These are phyloP conservation scores for Lepiota venenata DNA, from an alignment of 768 basidiomycete genomes.

Conservation along the genomic window DNA sequence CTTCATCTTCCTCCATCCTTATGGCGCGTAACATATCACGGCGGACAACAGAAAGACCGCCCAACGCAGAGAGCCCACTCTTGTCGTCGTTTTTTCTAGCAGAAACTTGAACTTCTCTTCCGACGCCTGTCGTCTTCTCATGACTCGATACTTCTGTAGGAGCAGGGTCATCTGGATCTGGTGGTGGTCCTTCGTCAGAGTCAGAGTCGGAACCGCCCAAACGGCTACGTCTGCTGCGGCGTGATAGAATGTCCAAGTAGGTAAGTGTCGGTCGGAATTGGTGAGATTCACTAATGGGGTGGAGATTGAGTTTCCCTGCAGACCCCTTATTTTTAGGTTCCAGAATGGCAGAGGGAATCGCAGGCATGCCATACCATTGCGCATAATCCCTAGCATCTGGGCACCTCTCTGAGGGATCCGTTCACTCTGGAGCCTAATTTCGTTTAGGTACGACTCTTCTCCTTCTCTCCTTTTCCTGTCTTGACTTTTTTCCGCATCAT, in stretches of 20 bases:
- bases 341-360: neutral
- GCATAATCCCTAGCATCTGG: conserved; percentile 76
- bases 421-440: conserved; percentile 74
- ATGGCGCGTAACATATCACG: conserved; percentile 78
- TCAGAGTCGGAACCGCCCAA: conserved; percentile 62
- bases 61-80: conserved; percentile 42
- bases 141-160: conserved; percentile 47
- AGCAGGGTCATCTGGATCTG: conserved; percentile 70
- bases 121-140: conserved; percentile 56
- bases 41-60: conserved; percentile 65
- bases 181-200: conserved; percentile 75
- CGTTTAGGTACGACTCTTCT: conserved; percentile 60
- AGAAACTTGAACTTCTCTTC: conserved; percentile 75
- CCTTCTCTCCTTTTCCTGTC: conserved; percentile 46
- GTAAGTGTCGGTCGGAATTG: conserved; percentile 82
- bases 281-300: conserved; percentile 75
- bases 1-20: conserved; percentile 73
- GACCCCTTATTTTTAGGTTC: conserved; percentile 12
- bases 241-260: conserved; percentile 71
- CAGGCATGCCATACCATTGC: conserved; percentile 48
- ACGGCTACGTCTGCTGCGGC: conserved; percentile 51
- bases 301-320: conserved; percentile 68
- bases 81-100: conserved; percentile 70
- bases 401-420: conserved; percentile 58
- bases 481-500: conserved; percentile 79